These are phyloP conservation scores for Blastobotrys persicus DNA, from an alignment of 1,139 yeast genomes.

Conservation along the genomic window DNA sequence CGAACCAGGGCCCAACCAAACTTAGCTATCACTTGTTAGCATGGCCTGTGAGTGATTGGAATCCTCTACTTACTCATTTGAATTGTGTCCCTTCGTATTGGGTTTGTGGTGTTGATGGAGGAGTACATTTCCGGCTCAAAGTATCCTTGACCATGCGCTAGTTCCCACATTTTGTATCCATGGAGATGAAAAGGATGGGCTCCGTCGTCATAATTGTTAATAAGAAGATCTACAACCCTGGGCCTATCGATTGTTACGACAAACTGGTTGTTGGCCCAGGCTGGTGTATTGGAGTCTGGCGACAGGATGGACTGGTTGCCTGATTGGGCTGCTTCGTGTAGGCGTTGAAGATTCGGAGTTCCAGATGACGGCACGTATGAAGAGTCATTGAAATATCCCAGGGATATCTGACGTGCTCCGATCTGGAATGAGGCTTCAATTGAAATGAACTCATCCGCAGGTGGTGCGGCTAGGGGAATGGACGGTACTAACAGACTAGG, in stretches of 20 bases:
- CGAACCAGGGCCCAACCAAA: conserved; percentile 58
- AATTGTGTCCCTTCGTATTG: conserved; percentile 65
- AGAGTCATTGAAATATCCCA: conserved; percentile 52
- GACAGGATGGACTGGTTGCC: conserved; percentile 1
- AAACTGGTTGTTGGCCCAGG: conserved; percentile 37
- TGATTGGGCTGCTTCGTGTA: conserved; percentile 9
- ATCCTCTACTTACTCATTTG: conserved; percentile 49
- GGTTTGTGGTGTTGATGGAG: conserved; percentile 39
- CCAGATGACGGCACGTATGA: conserved; percentile 45
- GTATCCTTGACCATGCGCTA: conserved; percentile 47
- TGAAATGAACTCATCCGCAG: conserved; percentile 26
- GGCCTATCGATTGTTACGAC: conserved; percentile 39
- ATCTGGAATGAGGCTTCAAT: conserved; percentile 43
- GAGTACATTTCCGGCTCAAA: conserved; percentile 47
- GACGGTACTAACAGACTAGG: conserved; percentile 34
- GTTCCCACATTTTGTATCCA: conserved; percentile 77
- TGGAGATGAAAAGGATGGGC: conserved; percentile 93
- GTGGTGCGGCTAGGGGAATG: conserved; percentile 29
- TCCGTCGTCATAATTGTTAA: conserved; percentile 78
- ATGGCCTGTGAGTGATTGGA: too few species aligned
- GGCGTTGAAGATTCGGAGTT: conserved; percentile 22
- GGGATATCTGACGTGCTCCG: conserved; percentile 47
- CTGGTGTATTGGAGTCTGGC: conserved; percentile 9
- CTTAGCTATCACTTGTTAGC: neutral
- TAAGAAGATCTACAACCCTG: conserved; percentile 63